These are phyloP conservation scores for Inonotus hispidus DNA, from an alignment of 1,284 basidiomycete genomes.

Conservation along the genomic window DNA sequence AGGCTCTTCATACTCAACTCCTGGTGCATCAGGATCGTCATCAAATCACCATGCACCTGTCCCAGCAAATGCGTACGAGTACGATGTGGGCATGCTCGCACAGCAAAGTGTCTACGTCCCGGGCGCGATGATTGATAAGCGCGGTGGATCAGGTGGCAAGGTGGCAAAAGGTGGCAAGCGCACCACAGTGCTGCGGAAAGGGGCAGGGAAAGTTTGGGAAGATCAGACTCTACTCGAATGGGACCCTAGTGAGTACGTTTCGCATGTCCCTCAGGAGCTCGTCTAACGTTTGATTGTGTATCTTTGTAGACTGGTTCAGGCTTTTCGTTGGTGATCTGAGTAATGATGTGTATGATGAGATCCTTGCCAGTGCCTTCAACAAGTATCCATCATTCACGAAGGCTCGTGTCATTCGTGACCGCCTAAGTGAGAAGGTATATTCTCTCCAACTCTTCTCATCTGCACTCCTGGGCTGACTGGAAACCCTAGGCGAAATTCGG, in stretches of 20 bases:
- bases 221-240: conserved; percentile 96
- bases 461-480: not conserved
- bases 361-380: conserved; percentile 87
- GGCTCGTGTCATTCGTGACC: conserved; percentile 91
- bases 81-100: conserved; percentile 81
- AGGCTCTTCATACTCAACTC: conserved; percentile 65
- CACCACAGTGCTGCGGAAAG: conserved; percentile 91
- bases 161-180: conserved; percentile 88
- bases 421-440: conserved; percentile 79
- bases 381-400: conserved; percentile 92
- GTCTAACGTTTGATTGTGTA: not conserved
- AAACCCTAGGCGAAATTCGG: conserved; percentile 83
- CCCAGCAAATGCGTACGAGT: conserved; percentile 85
- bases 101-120: conserved; percentile 87
- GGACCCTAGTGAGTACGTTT: conserved; percentile 78
- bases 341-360: conserved; percentile 96
- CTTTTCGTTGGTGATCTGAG: conserved; percentile 97
- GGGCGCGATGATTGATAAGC: conserved; percentile 81
- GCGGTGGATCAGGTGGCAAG: conserved; percentile 78
- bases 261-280: conserved; percentile 8
- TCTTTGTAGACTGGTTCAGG: conserved; percentile 83
- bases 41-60: conserved; percentile 72
- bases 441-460: not conserved
- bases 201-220: conserved; percentile 95
- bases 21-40: conserved; percentile 42